phyloP scores from a whole-genome alignment of 345 rosid species.

The Cochlearia excelsa region DNA sequence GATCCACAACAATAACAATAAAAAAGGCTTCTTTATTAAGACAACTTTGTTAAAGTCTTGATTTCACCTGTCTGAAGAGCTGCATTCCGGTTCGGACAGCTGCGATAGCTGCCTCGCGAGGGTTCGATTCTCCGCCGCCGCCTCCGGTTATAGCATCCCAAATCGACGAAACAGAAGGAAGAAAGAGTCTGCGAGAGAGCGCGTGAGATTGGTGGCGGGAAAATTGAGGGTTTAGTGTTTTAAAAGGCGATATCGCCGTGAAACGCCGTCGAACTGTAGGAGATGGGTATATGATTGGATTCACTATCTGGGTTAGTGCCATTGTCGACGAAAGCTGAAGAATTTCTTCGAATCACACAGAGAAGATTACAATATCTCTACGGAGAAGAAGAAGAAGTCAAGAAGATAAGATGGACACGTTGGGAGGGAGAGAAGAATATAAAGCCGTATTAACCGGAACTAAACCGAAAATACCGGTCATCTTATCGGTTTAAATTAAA shows the following conservation, averaged over 20 bases:
- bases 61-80: conserved; percentile 66
- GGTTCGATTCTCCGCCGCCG: conserved; percentile 58
- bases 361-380: conserved; percentile 14
- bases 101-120: conserved; percentile 63
- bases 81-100: conserved; percentile 72
- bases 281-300: conserved; percentile 33
- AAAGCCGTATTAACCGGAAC: conserved; percentile 9
- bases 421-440: conserved; percentile 22
- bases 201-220: conserved; percentile 39
- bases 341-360: not conserved
- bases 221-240: conserved; percentile 31
- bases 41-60: not conserved
- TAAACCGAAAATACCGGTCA: conserved; percentile 7
- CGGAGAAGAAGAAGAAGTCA: not conserved
- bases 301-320: conserved; percentile 41
- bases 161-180: conserved; percentile 71
- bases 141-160: conserved; percentile 91
- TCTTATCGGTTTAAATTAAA: not conserved
- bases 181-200: conserved; percentile 57
- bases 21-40: conserved; percentile 2
- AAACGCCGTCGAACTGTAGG: conserved; percentile 21
- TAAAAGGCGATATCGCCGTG: conserved; percentile 19
- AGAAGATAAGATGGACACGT: conserved; percentile 34
- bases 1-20: no score
- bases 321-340: conserved; percentile 22